Evolutionary conservation across 2,329 filamentous ascomycete genomes (phyloP), one percentile per base, ranked within the genome.

Genomic region (Fusarium scirpi): DNA sequence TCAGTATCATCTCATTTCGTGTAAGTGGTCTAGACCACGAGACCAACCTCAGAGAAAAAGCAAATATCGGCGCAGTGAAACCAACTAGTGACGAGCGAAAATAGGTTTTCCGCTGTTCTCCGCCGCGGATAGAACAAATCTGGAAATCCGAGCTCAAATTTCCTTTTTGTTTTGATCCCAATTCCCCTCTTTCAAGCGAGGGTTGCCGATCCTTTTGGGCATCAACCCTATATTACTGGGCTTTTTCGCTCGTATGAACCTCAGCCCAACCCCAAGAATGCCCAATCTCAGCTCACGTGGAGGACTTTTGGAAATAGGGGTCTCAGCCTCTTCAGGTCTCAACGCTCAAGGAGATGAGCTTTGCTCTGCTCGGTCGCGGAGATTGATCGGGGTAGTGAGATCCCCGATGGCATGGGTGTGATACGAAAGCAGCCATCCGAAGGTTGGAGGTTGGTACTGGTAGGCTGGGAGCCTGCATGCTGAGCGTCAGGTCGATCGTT

Each of bases 121-220:
- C 53, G 44, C 40, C 40, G 44, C 43, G 41, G 49, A 34, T 18
- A 48, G 27, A 53, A 52, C 65, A 20, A 55, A 68, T 51, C 11
- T 48, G 53, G 59, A 47, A 60, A 55, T 29, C 64, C 53, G 65
- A 60, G 61, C 22, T 34, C 22, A 9, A 16, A 10, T 57, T 57
- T 45, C 24, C 43, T 41, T 20, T 40, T 59, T 59, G 58, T 57
- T 65, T 24, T 65, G 44, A 43, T 45, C 25, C 44, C 52, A 47
- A 59, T 22, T 49, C 45, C 59, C 11, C 29, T n/a, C 34, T 45
- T 27, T 15, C 49, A 52, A 52, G 32, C 49, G 49, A 53, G 34
- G 49, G n/a, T 53, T 69, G 65, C 65, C 49, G 65, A 68, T 69
- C 65, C 32, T 30, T 48, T 68, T 68, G 58, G 58, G 47, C 59